Evolutionary conservation across 371 early-diverging fungal species (phyloP).

Genomic region (Sanchytrium tribonematis): DNA sequence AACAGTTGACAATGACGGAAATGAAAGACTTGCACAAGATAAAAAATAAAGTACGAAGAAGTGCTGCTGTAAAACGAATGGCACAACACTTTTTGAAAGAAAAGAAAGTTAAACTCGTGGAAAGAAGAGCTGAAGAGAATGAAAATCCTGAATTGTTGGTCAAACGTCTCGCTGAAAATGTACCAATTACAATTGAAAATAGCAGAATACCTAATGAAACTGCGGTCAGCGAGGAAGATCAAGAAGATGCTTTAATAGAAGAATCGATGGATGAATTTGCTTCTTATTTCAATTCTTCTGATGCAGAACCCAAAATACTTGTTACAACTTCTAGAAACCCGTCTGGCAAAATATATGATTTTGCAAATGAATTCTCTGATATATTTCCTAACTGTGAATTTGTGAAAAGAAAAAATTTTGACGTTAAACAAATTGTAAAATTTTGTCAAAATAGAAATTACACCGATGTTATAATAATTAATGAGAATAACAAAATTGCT

Average conservation of each 20-base stretch:
- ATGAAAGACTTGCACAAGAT: background rate
- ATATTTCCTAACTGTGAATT: constrained; percentile 76
- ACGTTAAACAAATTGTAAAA: constrained; percentile 63
- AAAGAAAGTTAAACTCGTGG: constrained; percentile 40
- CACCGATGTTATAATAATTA: constrained; percentile 67
- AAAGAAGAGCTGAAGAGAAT: constrained; percentile 43
- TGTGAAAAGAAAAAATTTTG: constrained; percentile 50
- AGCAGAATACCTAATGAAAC: constrained; percentile 78
- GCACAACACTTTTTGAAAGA: constrained; percentile 9
- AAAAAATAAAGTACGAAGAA: background rate
- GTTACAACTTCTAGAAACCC: constrained; percentile 44
- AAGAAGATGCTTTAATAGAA: constrained; percentile 48
- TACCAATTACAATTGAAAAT: constrained; percentile 71
- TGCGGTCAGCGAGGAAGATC: constrained; percentile 47
- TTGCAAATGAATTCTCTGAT: constrained; percentile 58
- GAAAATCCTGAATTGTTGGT: constrained; percentile 61
- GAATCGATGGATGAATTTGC: constrained; percentile 79
- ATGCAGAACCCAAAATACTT: constrained; percentile 55
- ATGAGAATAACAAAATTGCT: constrained; percentile 65
- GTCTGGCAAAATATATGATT: constrained; percentile 30
- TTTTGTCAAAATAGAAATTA: constrained; percentile 57
- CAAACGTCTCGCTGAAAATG: constrained; percentile 58
- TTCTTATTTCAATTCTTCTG: constrained; percentile 45
- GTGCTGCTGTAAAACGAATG: background rate
- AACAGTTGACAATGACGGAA: background rate